A percentile compares a stretch with the other conserved stretches of the same genome.
Evolutionary conservation across 2,329 filamentous ascomycete species (phyloP).

Genomic region (Aspergillus terreus): DNA sequence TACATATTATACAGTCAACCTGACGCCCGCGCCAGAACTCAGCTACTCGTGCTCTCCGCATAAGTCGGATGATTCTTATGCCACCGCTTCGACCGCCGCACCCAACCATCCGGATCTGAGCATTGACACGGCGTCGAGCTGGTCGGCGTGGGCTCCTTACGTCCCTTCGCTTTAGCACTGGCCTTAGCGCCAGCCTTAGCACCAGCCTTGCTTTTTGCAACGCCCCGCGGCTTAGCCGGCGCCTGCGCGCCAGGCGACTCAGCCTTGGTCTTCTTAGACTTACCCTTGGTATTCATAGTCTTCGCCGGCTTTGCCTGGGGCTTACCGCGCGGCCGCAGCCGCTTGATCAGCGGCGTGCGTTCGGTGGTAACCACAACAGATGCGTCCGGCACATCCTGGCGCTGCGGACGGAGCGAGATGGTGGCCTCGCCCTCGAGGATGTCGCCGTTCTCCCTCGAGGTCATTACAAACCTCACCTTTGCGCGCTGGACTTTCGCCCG

Average conservation of each 20-base stretch:
- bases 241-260: no score
- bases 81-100: not conserved
- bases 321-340: no score
- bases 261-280: not conserved
- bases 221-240: not conserved
- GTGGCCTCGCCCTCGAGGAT: conserved; percentile 8
- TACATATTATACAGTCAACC: not conserved
- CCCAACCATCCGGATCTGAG: not conserved
- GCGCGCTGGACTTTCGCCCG: conserved; percentile 10
- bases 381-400: not conserved
- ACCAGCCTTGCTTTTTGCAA: no score
- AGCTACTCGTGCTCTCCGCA: no score
- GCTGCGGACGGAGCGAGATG: conserved; percentile 8
- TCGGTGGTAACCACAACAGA: not conserved
- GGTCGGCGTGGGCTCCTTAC: not conserved
- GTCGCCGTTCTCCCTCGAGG: conserved; percentile 9
- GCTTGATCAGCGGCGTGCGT: no score
- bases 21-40: not conserved
- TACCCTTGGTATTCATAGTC: not conserved
- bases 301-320: not conserved
- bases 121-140: not conserved
- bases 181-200: no score
- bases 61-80: not conserved
- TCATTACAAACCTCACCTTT: conserved; percentile 7
- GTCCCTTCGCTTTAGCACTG: not conserved